A percentile compares a stretch with the other conserved stretches of the same genome.
Conservation (phyloP, 75 land plant species). For the Pinus tabuliformis region DNA sequence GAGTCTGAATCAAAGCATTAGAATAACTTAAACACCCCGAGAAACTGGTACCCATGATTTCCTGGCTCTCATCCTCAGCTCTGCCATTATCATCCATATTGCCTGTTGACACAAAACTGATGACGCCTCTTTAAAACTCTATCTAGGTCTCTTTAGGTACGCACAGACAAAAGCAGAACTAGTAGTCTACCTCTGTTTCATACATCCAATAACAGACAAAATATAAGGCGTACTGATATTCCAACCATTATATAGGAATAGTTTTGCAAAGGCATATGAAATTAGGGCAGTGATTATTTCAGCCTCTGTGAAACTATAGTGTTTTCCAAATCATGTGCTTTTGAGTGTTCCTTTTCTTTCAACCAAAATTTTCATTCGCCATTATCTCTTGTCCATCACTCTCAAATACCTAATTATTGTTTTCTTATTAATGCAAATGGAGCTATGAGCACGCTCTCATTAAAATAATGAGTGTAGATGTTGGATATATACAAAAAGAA, state of each 20-base stretch:
- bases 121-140: too few relatives aligned
- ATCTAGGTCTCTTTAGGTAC: too few relatives aligned
- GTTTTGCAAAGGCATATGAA: not conserved
- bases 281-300: not conserved
- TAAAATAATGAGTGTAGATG: too few relatives aligned
- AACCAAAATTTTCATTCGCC: not conserved
- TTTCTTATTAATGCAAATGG: too few relatives aligned
- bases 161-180: too few relatives aligned
- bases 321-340: not conserved
- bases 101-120: too few relatives aligned
- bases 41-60: constrained; percentile 17
- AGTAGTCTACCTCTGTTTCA: not conserved
- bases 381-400: not conserved
- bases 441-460: too few relatives aligned
- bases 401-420: not conserved
- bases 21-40: constrained; percentile 52
- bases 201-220: not conserved
- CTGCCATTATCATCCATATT: too few relatives aligned
- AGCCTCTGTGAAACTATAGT: not conserved
- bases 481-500: too few relatives aligned
- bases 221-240: not conserved
- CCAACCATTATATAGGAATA: not conserved
- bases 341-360: not conserved
- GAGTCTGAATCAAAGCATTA: constrained; percentile 44
- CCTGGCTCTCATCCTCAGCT: too few relatives aligned